Base-by-base conservation (phyloP, 1,139 yeast genomes). In the Candida labiduridarum region DNA sequence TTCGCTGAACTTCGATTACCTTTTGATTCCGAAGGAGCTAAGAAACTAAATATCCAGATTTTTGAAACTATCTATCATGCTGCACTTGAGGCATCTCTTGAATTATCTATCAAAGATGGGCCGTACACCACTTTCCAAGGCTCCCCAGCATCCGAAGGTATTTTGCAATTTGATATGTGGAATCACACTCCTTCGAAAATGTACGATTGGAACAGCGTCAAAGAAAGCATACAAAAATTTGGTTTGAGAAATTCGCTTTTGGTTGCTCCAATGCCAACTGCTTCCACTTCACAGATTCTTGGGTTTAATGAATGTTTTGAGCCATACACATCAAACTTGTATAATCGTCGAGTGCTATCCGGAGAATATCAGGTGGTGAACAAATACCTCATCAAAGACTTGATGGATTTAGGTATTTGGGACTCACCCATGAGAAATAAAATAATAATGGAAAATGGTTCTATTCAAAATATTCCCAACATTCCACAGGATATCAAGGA, bases 251-350 rank as follows among this genome's bases (percentile, higher is more conserved):
- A 89, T 77, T 89, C 96, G 14, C 72, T 89, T 60, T 74, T 90
- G 50, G 89, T 89, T 50, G 97, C 96, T 2, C 96, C 96, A 45
- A 89, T 89, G 97, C 97, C 97, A 42, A 89, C 97, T 30, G 96
- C 96, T 1, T 89, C 96, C 2, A 89, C 97, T 1, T 90, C 96
- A 15, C 96, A 89, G 71, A 89, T 89, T 54, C 76, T 89, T 56
- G 97, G 96, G 41, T 86, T 82, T 75, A 90, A 87, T 63, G 97
- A 89, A 69, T 89, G 96, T 67, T 89, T 89, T 68, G 97, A 89
- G 69, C 97, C 97, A 25, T 85, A 85, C 69, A 89, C 96, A 30
- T 88, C 96, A 43, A 89, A 89, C 71, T 85, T 89, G 63, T 89
- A 89, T 72, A 83, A 90, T 46, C 84, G 96, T 64, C 84, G 96